phyloP scores from a whole-genome alignment of 2,329 filamentous ascomycete genomes.

The Fusarium goolgardi region DNA sequence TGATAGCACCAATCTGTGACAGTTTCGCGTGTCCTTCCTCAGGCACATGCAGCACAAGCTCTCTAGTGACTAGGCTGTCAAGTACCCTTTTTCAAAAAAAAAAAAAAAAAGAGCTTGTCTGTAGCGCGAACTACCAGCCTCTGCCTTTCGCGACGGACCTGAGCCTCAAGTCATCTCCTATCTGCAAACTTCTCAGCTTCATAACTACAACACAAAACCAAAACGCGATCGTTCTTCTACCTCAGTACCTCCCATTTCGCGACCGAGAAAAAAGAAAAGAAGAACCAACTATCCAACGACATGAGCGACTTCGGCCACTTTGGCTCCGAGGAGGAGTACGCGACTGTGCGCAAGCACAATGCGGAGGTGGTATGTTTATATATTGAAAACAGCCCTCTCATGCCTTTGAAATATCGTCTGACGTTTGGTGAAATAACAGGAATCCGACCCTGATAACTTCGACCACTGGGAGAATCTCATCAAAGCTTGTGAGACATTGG shows the following conservation, averaged over 20 bases:
- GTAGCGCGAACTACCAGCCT: conserved; percentile 44
- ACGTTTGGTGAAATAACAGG: conserved; percentile 54
- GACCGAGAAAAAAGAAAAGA: conserved; percentile 10
- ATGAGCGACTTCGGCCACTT: conserved; percentile 80
- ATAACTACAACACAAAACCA: conserved; percentile 14
- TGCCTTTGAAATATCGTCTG: conserved; percentile 32
- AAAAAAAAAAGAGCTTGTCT: conserved; percentile 34
- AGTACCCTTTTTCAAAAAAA: conserved; percentile 35
- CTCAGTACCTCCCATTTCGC: conserved; percentile 29
- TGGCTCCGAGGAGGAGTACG: conserved; percentile 82
- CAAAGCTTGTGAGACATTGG: conserved; percentile 82
- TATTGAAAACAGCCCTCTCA: not conserved
- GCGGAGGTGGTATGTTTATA: conserved; percentile 73
- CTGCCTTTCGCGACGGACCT: conserved; percentile 46
- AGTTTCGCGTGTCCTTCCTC: conserved; percentile 4
- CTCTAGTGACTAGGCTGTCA: conserved; percentile 30
- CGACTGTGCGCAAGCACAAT: conserved; percentile 82
- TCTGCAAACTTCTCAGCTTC: conserved; percentile 38
- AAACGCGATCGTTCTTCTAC: conserved; percentile 1
- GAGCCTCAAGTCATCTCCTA: conserved; percentile 42
- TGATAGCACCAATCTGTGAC: conserved; percentile 22
- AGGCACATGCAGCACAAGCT: conserved; percentile 29
- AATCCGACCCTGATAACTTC: conserved; percentile 85
- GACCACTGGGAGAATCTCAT: conserved; percentile 96
- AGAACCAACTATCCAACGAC: conserved; percentile 32